phyloP scores from a whole-genome alignment of 208 protist genomes.

The Trypanosoma boissoni region DNA sequence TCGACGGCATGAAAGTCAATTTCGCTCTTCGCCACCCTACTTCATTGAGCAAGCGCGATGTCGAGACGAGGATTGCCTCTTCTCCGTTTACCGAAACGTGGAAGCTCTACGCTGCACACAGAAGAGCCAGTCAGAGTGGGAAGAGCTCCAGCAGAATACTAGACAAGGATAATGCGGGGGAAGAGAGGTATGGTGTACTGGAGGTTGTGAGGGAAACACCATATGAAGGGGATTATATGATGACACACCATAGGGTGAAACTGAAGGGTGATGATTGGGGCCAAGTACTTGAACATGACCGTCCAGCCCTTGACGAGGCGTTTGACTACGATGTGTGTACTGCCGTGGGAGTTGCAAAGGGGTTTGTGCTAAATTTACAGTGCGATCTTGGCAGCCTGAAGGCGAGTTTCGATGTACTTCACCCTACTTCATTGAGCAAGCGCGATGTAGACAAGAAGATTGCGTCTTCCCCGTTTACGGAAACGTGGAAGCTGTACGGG shows the following conservation, averaged over 20 bases:
- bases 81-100: too few relatives aligned
- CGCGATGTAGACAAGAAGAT: slow-evolving; percentile 12
- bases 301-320: slow-evolving; percentile 19
- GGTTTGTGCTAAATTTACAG: background rate
- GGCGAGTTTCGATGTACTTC: slow-evolving; percentile 11
- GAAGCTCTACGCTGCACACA: too few relatives aligned
- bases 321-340: slow-evolving; percentile 32
- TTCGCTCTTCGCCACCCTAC: too few relatives aligned
- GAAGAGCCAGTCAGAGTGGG: too few relatives aligned
- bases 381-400: slow-evolving; percentile 4
- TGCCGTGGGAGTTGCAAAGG: background rate
- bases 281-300: slow-evolving; percentile 25
- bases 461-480: slow-evolving; percentile 6
- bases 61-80: too few relatives aligned
- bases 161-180: too few relatives aligned
- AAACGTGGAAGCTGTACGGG: slow-evolving; percentile 19
- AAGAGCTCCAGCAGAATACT: too few relatives aligned
- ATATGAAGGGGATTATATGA: slow-evolving; percentile 4
- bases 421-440: background rate
- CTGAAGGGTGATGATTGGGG: slow-evolving; percentile 45
- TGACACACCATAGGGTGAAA: slow-evolving; percentile 37
- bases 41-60: too few relatives aligned
- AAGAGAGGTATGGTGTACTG: too few relatives aligned
- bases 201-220: background rate
- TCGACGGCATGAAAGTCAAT: too few relatives aligned